These are phyloP conservation scores for Coprinopsis marcescibilis DNA, from an alignment of 768 basidiomycete species.

Conservation along the genomic window DNA sequence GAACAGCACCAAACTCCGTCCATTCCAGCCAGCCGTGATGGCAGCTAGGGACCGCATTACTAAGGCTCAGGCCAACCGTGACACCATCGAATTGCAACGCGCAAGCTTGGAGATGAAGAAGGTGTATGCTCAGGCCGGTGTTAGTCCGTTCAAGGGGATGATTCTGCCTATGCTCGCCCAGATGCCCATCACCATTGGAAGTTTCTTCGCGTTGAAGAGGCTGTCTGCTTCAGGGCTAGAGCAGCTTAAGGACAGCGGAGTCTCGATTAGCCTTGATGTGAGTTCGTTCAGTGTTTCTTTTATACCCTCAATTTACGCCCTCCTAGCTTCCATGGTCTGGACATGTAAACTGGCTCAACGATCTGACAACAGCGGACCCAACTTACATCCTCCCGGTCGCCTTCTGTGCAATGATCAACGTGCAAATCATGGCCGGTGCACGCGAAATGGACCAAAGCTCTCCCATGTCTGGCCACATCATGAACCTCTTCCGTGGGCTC, in stretches of 20 bases:
- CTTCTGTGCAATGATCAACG: constrained; percentile 54
- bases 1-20: constrained; percentile 53
- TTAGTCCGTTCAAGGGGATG: constrained; percentile 46
- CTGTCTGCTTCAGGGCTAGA: constrained; percentile 68
- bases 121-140: constrained; percentile 61
- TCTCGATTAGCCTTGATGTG: constrained; percentile 20
- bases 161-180: constrained; percentile 56
- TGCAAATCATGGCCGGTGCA: constrained; percentile 61
- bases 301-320: background rate
- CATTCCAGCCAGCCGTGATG: constrained; percentile 47
- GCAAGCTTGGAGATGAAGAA: constrained; percentile 46
- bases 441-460: constrained; percentile 53
- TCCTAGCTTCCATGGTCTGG: background rate
- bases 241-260: constrained; percentile 73
- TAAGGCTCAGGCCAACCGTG: constrained; percentile 25
- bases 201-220: constrained; percentile 77
- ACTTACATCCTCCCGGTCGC: constrained; percentile 63
- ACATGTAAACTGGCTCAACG: constrained; percentile 45
- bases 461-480: constrained; percentile 56
- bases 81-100: constrained; percentile 45
- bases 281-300: background rate
- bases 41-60: constrained; percentile 39
- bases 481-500: constrained; percentile 62
- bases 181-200: constrained; percentile 66
- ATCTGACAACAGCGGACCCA: constrained; percentile 77